Evolutionary conservation across 176 grass and related monocot genomes (phyloP).

Genomic region (Aegilops tauschii): DNA sequence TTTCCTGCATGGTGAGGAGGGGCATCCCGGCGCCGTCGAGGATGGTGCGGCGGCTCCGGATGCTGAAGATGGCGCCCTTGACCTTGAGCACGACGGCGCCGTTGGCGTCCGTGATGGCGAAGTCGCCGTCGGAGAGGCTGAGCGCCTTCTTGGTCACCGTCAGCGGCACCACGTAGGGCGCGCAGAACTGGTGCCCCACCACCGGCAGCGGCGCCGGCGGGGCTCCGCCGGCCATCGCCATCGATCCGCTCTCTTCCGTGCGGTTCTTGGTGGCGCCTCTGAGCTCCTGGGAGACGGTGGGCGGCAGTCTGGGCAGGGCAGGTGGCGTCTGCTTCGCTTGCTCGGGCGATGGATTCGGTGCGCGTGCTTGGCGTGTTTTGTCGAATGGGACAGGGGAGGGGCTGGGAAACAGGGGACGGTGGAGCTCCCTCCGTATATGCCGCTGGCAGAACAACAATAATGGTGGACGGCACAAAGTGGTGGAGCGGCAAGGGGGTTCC

Average conservation of each 20-base stretch:
- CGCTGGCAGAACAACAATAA: not conserved
- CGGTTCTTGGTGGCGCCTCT: not conserved
- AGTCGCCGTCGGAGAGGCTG: slow-evolving; percentile 63
- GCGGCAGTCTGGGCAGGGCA: too few relatives aligned
- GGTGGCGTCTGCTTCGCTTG: not conserved
- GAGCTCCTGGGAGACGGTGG: not conserved
- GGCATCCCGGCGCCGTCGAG: slow-evolving; percentile 44
- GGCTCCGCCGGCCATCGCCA: not conserved
- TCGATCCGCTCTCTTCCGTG: not conserved
- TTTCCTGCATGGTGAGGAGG: slow-evolving; percentile 64
- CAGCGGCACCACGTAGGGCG: slow-evolving; percentile 55
- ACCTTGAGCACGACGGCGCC: slow-evolving; percentile 57
- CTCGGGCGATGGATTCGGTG: not conserved
- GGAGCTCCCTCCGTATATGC: not conserved
- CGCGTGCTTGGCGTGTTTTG: not conserved
- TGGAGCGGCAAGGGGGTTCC: too few relatives aligned
- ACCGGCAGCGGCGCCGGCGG: slow-evolving; percentile 31
- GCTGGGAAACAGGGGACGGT: not conserved
- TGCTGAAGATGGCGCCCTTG: slow-evolving; percentile 46
- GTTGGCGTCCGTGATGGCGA: slow-evolving; percentile 68
- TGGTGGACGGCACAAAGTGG: not conserved
- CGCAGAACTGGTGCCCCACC: slow-evolving; percentile 60
- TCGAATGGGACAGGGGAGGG: not conserved
- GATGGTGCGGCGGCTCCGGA: slow-evolving; percentile 55
- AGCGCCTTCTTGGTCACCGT: slow-evolving; percentile 61